Evolutionary conservation across 1,284 basidiomycete species (phyloP), one percentile per base, ranked within the genome.

Genomic region (Tylopilus microsporus): DNA sequence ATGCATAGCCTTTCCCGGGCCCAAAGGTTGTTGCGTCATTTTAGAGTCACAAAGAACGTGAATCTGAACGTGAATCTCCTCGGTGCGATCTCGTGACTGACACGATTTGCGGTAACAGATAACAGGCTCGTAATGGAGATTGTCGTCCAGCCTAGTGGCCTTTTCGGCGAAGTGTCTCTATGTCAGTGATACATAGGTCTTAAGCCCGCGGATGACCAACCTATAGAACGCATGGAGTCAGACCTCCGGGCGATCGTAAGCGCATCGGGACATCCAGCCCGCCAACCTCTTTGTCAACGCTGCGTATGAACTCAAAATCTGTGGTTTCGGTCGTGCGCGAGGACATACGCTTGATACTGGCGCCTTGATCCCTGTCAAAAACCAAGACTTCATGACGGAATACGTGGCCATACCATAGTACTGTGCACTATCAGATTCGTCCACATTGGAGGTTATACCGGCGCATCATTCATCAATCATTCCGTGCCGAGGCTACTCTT

Each of bases 351-450:
- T 94, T 56, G 92, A 89, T 6, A 83, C 84, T 53, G 80, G 86
- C 56, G 30, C 30, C 30, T 32, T 32, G 30, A 32, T 5, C 30
- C 79, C 81, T 1, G 83, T 84, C 16, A 89, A 87, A 42, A 92
- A 93, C 67, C 93, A 94, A 65, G 95, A 94, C 1, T 98, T 99
- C 77, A 99, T 99, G 97, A 99, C 97, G 1, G 97, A 99, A 76
- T 97, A 94, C 74, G 94, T 97, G 36, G 94, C 94, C n/a, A 98
- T 94, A 12, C 81, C 95, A 58, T 98, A 95, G 95, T 98, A 98
- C 25, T 4, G 25, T 25, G 25, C 25, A 25, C 25, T 25, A 25
- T 25, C 25, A 25, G 25, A 25, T 25, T 25, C 25, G 25, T 25
- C 25, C 25, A 25, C 25, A 25, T 32, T 32, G 30, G 30, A 32